Conservation (phyloP, 2,329 filamentous ascomycete genomes). For the Drechmeria coniospora region DNA sequence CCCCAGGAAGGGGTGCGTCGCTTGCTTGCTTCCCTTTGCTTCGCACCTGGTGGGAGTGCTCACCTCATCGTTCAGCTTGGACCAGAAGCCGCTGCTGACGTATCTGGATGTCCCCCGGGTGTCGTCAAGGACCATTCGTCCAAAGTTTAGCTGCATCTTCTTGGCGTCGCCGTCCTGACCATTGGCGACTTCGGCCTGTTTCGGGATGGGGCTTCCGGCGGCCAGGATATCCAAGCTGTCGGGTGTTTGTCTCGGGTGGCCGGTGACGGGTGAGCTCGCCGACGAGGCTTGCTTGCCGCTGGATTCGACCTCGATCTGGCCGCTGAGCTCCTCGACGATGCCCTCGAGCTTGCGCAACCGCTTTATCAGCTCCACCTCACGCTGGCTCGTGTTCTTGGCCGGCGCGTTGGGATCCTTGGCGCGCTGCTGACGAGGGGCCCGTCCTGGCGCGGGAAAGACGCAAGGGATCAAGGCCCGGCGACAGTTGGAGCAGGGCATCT, state of each 20-base stretch:
- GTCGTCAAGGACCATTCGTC: slow-evolving; percentile 55
- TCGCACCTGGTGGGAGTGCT: too few relatives aligned
- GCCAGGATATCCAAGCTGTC: slow-evolving; percentile 4
- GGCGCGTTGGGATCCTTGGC: slow-evolving; percentile 49
- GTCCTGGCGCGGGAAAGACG: slow-evolving; percentile 58
- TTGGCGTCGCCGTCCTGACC: slow-evolving; percentile 20
- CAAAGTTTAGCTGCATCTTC: slow-evolving; percentile 34
- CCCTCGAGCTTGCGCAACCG: slow-evolving; percentile 58
- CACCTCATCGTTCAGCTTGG: slow-evolving; percentile 62
- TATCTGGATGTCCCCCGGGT: slow-evolving; percentile 53
- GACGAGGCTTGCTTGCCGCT: slow-evolving; percentile 15
- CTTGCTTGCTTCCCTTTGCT: too few relatives aligned
- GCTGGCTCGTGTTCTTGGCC: slow-evolving; percentile 42
- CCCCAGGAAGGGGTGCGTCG: too few relatives aligned
- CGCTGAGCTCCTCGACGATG: slow-evolving; percentile 55
- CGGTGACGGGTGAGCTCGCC: slow-evolving; percentile 13
- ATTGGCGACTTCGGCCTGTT: slow-evolving; percentile 10
- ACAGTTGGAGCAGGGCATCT: slow-evolving; percentile 63
- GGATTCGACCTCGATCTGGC: slow-evolving; percentile 43
- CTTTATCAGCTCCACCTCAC: slow-evolving; percentile 56
- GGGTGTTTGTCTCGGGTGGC: slow-evolving; percentile 3
- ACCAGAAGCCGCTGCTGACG: slow-evolving; percentile 64
- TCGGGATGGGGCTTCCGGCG: slow-evolving; percentile 8
- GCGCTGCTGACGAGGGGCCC: slow-evolving; percentile 52
- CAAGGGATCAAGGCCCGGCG: slow-evolving; percentile 55